Evolutionary conservation across 73 alveolate species (phyloP).

Genomic region (Tetrahymena borealis): DNA sequence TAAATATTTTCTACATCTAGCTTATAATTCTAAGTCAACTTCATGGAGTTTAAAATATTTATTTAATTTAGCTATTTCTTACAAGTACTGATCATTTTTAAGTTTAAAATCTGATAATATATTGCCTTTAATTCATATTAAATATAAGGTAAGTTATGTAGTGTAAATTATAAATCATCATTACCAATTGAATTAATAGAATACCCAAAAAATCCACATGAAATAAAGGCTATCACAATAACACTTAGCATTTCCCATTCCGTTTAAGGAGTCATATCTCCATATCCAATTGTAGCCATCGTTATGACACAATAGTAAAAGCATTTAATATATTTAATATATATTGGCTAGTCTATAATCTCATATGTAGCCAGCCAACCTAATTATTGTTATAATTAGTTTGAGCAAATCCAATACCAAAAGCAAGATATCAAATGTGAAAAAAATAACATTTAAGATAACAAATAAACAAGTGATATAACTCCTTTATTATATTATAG

Average conservation of each 20-base stretch:
- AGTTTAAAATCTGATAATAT: background rate
- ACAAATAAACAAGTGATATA: background rate
- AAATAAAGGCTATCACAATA: conserved; percentile 6
- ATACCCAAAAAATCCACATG: conserved; percentile 26
- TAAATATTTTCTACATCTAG: background rate
- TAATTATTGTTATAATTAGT: background rate
- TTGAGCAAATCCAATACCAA: background rate
- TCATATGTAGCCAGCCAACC: background rate
- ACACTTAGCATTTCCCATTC: background rate
- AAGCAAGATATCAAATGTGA: background rate
- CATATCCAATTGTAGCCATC: conserved; percentile 27
- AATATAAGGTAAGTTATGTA: too few species aligned
- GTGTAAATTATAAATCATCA: background rate
- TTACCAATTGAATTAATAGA: conserved; percentile 9
- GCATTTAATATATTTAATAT: conserved; percentile 5
- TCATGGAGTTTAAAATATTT: background rate
- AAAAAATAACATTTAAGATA: background rate
- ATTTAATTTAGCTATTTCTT: background rate
- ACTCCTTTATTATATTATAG: background rate
- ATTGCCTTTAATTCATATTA: background rate
- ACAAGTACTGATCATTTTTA: background rate
- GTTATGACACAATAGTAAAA: conserved; percentile 2
- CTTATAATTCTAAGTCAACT: background rate
- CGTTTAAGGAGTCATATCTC: conserved; percentile 13
- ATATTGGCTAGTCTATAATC: background rate